Evolutionary conservation across 805 yeast genomes (phyloP), one percentile per base, ranked within the genome.

Genomic region (Pichia paraexigua): DNA sequence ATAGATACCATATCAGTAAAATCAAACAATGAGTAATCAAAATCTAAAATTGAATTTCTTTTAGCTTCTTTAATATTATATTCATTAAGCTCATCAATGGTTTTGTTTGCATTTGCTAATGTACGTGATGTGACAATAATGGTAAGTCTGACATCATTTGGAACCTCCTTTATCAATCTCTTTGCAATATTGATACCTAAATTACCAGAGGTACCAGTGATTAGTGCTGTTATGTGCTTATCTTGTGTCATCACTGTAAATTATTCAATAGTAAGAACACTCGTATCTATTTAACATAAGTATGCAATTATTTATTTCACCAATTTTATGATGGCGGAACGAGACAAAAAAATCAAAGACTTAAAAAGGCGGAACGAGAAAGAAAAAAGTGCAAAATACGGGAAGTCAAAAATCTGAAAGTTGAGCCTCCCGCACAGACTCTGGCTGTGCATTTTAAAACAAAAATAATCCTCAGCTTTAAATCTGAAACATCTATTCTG

Each of bases 111-210:
- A 52, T 89, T 80, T 9, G 95, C 90, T 45, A 92, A 73, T 0
- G 96, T 87, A 58, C 99, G 75, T 5, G 97, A 87, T 0, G 98
- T 91, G 12, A 92, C 90, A 12, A 94, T 81, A 11, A 94, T 71
- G 1, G 97, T 90, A 46, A 94, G 61, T 53, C 85, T 73, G 10
- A 71, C 71, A 20, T 73, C 73, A 1, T 71, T 64, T 7, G 85
- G 82, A 3, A 79, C 65, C 42, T 77, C 75, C 50, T 82, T 83
- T 8, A 94, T 73, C 28, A 94, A 71, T 47, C 97, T 74, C 63
- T 85, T 81, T 11, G 95, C 96, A 24, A 90, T 85, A 59, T 88
- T 87, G 55, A 87, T 71, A 7, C 99, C 99, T 32, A 94, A 76
- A 62, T 87, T 90, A 61, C 85, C 78, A 15, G 65, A 64, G 3